Evolutionary conservation across 495 filamentous ascomycete genomes (phyloP), one percentile per base, ranked within the genome.

Genomic region (Penicillium angulare): DNA sequence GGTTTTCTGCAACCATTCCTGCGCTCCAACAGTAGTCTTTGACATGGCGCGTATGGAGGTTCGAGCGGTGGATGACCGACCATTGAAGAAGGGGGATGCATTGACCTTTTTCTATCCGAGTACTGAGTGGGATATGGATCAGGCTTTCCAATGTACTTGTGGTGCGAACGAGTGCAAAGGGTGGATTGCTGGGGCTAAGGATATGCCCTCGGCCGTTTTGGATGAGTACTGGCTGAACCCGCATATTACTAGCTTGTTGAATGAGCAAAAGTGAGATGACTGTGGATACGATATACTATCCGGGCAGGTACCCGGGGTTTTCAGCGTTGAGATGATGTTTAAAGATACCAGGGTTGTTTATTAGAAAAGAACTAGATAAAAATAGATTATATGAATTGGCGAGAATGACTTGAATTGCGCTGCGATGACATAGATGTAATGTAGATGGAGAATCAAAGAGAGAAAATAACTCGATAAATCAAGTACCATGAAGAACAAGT

Each of bases 51-150:
- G 73, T 54, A 76, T 82, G 70, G 78, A 80, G 56, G 73, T 90
- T 56, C 73, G 86, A 13, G 86, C 81, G 0, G 66, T 68, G 3
- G 79, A 79, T 10, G 68, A 77, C 15, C 78, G 79, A 29, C 72
- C 87, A 21, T 44, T 75, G 55, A 66, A 76, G 41, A 60, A 55
- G 2, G 86, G 85, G 27, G 81, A 89, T 44, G 79, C 83, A 47
- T 65, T 89, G 35, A 89, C 86, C 47, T 89, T 88, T 75, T 90
- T 90, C 71, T 90, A 90, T 61, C 87, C 87, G 6, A 85, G 79
- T 47, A 85, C 85, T 3, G 87, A 90, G 67, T 90, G 84, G 84
- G 59, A 77, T 49, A 89, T 89, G 86, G 81, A 81, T 35, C 85
- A 89, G 68, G 72, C 82, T 15, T 90, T 90, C 56, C 69, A 81